phyloP scores from a whole-genome alignment of 768 basidiomycete genomes.

The Mycena rebaudengoi region DNA sequence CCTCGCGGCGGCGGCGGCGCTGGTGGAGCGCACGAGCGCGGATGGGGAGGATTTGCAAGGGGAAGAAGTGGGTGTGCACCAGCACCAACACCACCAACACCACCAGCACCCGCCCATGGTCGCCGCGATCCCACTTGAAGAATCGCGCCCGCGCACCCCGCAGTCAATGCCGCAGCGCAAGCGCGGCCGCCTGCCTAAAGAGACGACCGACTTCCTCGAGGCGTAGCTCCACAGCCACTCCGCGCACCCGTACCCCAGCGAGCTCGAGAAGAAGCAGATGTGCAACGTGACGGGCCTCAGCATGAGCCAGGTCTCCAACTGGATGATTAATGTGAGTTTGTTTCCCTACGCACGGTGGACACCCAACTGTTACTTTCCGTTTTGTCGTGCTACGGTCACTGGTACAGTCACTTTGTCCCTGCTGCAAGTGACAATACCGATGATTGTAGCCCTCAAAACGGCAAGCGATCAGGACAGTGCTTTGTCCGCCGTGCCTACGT shows the following conservation, averaged over 20 bases:
- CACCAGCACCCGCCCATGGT: constrained; percentile 28
- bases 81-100: too few relatives aligned
- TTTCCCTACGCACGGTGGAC: constrained; percentile 13
- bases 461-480: too few relatives aligned
- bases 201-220: constrained; percentile 89
- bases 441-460: too few relatives aligned
- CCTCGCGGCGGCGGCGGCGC: too few relatives aligned
- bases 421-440: too few relatives aligned
- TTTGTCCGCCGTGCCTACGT: too few relatives aligned
- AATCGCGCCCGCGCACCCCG: constrained; percentile 64
- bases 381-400: too few relatives aligned
- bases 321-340: constrained; percentile 84
- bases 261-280: constrained; percentile 91
- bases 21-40: too few relatives aligned
- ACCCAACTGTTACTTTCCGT: constrained; percentile 17
- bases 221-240: constrained; percentile 89
- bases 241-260: constrained; percentile 89
- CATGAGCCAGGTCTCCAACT: constrained; percentile 92
- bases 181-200: constrained; percentile 88
- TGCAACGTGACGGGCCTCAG: constrained; percentile 87
- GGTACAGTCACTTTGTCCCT: too few relatives aligned
- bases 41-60: too few relatives aligned
- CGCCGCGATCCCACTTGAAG: constrained; percentile 39
- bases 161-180: constrained; percentile 71
- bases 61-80: too few relatives aligned